Conservation (phyloP, 2,329 filamentous ascomycete species). For the Cladophialophora bantiana region DNA sequence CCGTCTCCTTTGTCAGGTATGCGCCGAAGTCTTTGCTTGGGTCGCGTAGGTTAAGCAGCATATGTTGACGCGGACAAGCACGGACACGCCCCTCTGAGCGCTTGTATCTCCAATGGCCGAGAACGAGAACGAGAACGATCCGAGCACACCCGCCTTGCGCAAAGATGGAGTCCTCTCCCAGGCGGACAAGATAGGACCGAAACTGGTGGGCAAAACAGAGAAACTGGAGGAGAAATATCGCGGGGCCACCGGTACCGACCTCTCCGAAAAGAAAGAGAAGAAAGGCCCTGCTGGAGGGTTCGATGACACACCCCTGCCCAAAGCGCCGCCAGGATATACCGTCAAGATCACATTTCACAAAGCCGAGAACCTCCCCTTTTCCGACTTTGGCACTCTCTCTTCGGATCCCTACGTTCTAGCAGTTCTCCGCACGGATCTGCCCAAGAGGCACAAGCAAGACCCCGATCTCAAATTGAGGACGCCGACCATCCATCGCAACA, state of each 20-base stretch:
- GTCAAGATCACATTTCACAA: slow-evolving; percentile 83
- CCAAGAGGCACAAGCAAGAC: slow-evolving; percentile 83
- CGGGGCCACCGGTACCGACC: slow-evolving; percentile 47
- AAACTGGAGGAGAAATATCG: slow-evolving; percentile 48
- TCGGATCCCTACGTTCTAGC: slow-evolving; percentile 85
- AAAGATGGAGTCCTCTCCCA: slow-evolving; percentile 35
- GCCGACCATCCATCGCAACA: slow-evolving; percentile 73
- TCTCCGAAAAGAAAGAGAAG: slow-evolving; percentile 43
- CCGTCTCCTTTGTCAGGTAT: neutral
- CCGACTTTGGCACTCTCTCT: slow-evolving; percentile 77
- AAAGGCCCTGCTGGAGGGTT: slow-evolving; percentile 74
- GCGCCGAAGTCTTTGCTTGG: neutral
- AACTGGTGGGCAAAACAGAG: slow-evolving; percentile 50
- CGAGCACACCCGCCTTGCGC: slow-evolving; percentile 34
- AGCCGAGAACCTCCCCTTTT: slow-evolving; percentile 80
- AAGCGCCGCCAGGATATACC: slow-evolving; percentile 79
- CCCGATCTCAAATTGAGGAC: slow-evolving; percentile 77
- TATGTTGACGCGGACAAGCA: neutral
- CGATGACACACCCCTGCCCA: slow-evolving; percentile 78
- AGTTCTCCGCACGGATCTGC: slow-evolving; percentile 74
- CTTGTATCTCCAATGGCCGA: slow-evolving; percentile 19
- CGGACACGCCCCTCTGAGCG: neutral
- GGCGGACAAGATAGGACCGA: slow-evolving; percentile 47
- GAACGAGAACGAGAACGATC: slow-evolving; percentile 24
- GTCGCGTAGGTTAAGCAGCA: neutral